Evolutionary conservation across 768 basidiomycete genomes (phyloP).

Genomic region (Boletus eberwhitei): DNA sequence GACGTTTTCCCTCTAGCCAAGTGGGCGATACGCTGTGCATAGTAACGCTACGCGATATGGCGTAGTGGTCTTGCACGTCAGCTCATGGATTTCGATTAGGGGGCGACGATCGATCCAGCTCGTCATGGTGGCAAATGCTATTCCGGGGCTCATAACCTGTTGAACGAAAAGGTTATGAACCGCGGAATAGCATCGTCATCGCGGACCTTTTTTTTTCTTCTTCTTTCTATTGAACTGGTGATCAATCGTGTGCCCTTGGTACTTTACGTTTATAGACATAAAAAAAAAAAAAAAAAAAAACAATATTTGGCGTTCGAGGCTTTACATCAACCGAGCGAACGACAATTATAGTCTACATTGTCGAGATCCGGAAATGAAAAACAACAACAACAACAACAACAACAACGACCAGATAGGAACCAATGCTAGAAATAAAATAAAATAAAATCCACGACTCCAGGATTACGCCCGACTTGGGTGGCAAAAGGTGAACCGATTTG

Average conservation of each 20-base stretch:
- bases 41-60: conserved; percentile 1
- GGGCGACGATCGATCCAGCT: conserved; percentile 5
- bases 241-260: not conserved
- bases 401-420: conserved; percentile 2
- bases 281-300: not conserved
- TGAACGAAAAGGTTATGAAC: conserved; percentile 7
- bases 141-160: conserved; percentile 29
- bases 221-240: too few species aligned
- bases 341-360: conserved; percentile 3
- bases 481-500: conserved; percentile 12
- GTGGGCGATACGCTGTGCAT: not conserved
- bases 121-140: conserved; percentile 12
- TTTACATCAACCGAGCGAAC: conserved; percentile 11
- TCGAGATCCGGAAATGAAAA: conserved; percentile 23
- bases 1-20: not conserved
- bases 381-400: conserved; percentile 5
- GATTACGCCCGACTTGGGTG: not conserved
- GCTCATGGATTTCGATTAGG: not conserved
- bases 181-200: conserved; percentile 15
- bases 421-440: not conserved
- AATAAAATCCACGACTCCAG: conserved; percentile 4
- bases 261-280: conserved; percentile 13
- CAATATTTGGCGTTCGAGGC: conserved; percentile 5
- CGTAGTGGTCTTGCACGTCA: conserved; percentile 6
- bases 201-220: conserved; percentile 7